Percentiles rank a stretch among this genome's conserved stretches.
Conservation (phyloP, 1,284 basidiomycete species). For the Cerrena zonata region DNA sequence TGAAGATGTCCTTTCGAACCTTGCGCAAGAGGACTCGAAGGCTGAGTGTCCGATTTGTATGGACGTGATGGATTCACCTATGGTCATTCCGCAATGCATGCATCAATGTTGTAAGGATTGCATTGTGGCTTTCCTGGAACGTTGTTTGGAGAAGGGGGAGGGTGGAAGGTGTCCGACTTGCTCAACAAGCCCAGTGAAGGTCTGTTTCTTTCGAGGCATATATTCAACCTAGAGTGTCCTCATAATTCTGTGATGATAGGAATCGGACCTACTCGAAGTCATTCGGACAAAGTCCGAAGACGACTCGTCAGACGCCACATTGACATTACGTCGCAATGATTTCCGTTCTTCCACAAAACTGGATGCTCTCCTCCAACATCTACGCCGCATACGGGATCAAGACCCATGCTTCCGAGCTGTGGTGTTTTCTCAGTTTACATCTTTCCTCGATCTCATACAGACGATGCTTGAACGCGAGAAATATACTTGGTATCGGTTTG, state of each 20-base stretch:
- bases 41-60: constrained; percentile 81
- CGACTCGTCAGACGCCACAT: constrained; percentile 36
- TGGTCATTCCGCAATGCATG: constrained; percentile 72
- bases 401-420: constrained; percentile 81
- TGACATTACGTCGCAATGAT: constrained; percentile 71
- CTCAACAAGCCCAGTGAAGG: constrained; percentile 59
- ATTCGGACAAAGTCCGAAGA: constrained; percentile 33
- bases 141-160: constrained; percentile 61
- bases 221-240: not conserved
- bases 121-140: constrained; percentile 62
- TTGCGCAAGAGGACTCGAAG: constrained; percentile 43
- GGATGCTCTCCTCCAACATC: constrained; percentile 63
- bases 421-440: constrained; percentile 84
- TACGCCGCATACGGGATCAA: constrained; percentile 64
- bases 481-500: constrained; percentile 79
- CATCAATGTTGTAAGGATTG: constrained; percentile 84
- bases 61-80: constrained; percentile 63
- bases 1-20: constrained; percentile 58
- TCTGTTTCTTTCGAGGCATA: constrained; percentile 17
- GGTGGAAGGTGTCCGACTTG: constrained; percentile 71
- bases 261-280: constrained; percentile 62
- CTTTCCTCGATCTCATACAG: constrained; percentile 80
- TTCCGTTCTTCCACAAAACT: constrained; percentile 86
- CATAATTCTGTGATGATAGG: no score
- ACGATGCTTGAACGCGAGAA: constrained; percentile 68